These are phyloP conservation scores for Sporisorium reilianum DNA, from an alignment of 1,284 basidiomycete species.

Conservation along the genomic window DNA sequence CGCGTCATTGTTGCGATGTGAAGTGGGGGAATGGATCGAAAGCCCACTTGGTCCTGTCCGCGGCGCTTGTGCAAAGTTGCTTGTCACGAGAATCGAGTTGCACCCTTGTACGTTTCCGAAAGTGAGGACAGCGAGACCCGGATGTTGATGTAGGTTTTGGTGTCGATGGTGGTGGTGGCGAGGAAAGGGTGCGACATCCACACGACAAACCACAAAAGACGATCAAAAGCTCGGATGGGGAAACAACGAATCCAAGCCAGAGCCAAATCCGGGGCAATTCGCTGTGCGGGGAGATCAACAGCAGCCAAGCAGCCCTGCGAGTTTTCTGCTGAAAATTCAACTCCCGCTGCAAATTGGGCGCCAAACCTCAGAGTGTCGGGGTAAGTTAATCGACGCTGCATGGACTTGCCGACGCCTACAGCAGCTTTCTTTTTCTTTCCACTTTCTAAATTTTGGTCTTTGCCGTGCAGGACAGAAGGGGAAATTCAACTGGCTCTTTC, in stretches of 20 bases:
- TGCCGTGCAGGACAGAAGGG: not conserved
- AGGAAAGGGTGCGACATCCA: not conserved
- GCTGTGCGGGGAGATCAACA: slow-evolving; percentile 5
- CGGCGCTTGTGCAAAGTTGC: not conserved
- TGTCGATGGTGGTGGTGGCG: not conserved
- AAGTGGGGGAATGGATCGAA: not conserved
- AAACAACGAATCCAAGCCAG: not conserved
- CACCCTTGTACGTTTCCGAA: not conserved
- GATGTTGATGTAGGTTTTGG: not conserved
- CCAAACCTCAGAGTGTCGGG: too few relatives aligned
- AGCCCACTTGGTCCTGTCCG: not conserved
- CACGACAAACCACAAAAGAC: not conserved
- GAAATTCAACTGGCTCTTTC: slow-evolving; percentile 10
- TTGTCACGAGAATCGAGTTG: not conserved
- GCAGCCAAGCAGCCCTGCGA: not conserved
- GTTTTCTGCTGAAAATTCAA: slow-evolving; percentile 14
- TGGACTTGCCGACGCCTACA: slow-evolving; percentile 3
- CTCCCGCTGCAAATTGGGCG: slow-evolving; percentile 3
- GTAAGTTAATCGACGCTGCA: slow-evolving; percentile 25
- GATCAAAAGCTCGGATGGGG: slow-evolving; percentile 8
- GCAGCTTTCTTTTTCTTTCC: not conserved
- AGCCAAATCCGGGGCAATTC: slow-evolving; percentile 27
- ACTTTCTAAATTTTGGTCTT: too few relatives aligned
- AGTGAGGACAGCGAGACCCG: too few relatives aligned
- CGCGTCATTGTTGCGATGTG: not conserved